phyloP scores from a whole-genome alignment of 768 basidiomycete genomes.

The Galerina sulciceps region DNA sequence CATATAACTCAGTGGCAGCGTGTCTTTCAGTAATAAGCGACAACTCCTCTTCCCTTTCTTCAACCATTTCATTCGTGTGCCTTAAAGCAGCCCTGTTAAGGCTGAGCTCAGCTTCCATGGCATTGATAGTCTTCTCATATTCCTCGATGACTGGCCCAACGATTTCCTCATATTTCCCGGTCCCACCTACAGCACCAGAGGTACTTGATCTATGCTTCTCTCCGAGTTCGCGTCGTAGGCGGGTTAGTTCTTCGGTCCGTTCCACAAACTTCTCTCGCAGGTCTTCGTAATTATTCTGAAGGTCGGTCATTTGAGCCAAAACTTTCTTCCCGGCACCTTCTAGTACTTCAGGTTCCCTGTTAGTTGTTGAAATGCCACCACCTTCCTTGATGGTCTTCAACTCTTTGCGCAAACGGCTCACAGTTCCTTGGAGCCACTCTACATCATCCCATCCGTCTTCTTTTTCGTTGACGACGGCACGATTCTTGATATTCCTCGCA shows the following conservation, averaged over 20 bases:
- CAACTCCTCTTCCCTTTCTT: constrained; percentile 88
- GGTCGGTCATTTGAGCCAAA: constrained; percentile 77
- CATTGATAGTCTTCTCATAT: constrained; percentile 95
- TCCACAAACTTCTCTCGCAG: constrained; percentile 85
- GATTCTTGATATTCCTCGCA: constrained; percentile 96
- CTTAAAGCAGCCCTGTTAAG: constrained; percentile 85
- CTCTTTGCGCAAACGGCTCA: constrained; percentile 86
- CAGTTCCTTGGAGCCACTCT: constrained; percentile 91
- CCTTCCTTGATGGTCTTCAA: constrained; percentile 80
- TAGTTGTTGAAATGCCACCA: constrained; percentile 36
- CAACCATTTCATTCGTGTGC: constrained; percentile 90
- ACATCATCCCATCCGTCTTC: constrained; percentile 99
- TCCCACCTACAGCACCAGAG: constrained; percentile 68
- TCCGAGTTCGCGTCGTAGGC: constrained; percentile 77
- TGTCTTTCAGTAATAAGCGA: constrained; percentile 68
- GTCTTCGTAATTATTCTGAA: constrained; percentile 86
- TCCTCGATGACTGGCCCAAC: constrained; percentile 98
- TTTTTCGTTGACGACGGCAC: constrained; percentile 87
- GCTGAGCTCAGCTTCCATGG: constrained; percentile 92
- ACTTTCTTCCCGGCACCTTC: constrained; percentile 79
- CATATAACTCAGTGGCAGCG: constrained; percentile 80
- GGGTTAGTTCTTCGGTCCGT: constrained; percentile 86
- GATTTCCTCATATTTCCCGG: constrained; percentile 85
- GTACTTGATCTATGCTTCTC: constrained; percentile 66
- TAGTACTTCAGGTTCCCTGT: constrained; percentile 38